Conservation (phyloP, 2,329 filamentous ascomycete species). For the Alternaria triticina region DNA sequence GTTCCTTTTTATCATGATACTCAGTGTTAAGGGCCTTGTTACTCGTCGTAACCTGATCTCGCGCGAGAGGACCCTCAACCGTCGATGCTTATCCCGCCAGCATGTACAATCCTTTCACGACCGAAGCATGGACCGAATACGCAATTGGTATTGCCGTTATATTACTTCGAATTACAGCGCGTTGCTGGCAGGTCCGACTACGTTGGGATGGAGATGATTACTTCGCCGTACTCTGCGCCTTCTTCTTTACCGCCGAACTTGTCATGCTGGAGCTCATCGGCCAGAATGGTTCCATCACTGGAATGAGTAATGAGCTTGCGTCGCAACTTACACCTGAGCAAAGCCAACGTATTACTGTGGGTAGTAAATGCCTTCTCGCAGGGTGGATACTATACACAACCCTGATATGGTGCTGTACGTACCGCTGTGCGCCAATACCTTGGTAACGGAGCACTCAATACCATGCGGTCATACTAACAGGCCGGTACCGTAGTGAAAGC, state of each 20-base stretch:
- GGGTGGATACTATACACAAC: conserved; percentile 16
- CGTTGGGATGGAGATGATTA: conserved; percentile 20
- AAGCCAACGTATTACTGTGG: conserved; percentile 5
- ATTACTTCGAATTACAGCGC: conserved; percentile 5
- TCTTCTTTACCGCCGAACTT: conserved; percentile 15
- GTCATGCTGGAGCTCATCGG: conserved; percentile 16
- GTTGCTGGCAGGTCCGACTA: conserved; percentile 6
- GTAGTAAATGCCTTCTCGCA: conserved; percentile 15
- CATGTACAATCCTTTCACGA: conserved; percentile 11
- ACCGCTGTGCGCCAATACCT: neutral
- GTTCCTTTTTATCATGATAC: neutral
- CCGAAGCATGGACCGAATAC: conserved; percentile 16
- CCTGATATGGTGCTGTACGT: conserved; percentile 18
- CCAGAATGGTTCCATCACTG: conserved; percentile 10
- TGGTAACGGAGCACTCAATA: neutral
- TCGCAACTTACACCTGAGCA: conserved; percentile 8
- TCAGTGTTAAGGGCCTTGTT: neutral
- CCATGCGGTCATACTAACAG: neutral
- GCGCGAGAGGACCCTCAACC: neutral
- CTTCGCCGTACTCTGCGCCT: conserved; percentile 6
- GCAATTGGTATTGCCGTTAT: conserved; percentile 13
- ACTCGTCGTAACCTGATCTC: neutral
- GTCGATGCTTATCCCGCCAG: neutral
- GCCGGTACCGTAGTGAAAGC: conserved; percentile 8
- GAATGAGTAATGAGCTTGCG: conserved; percentile 11